Percentiles rank a stretch among this genome's conserved stretches.
Evolutionary conservation across 2,329 filamentous ascomycete genomes (phyloP).

Genomic region (Fusarium begoniae): DNA sequence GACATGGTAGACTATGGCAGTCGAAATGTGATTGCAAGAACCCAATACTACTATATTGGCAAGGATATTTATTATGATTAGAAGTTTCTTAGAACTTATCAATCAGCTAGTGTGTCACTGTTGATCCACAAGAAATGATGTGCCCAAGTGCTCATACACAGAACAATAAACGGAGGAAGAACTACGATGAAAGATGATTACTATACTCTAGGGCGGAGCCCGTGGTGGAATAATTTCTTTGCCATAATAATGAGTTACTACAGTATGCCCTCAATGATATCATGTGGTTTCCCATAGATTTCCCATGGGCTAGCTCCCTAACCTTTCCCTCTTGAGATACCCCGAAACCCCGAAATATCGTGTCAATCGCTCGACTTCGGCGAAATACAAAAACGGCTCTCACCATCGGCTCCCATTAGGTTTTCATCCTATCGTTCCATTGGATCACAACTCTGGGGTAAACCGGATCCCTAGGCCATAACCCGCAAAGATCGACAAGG

Average conservation of each 20-base stretch:
- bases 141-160: not conserved
- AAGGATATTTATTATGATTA: accelerated
- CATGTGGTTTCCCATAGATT: not conserved
- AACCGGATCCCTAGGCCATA: constrained; percentile 6
- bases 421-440: not conserved
- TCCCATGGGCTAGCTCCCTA: not conserved
- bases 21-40: not conserved
- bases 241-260: not conserved
- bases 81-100: not conserved
- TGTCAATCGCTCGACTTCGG: not conserved
- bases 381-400: constrained; percentile 1
- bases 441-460: constrained; percentile 14
- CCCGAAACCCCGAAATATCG: constrained; percentile 18
- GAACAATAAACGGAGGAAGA: not conserved
- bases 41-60: accelerated
- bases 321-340: not conserved
- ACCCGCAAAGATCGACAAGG: constrained; percentile 18
- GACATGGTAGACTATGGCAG: not conserved
- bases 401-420: not conserved
- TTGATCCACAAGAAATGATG: not conserved
- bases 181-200: not conserved
- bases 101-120: not conserved
- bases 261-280: not conserved
- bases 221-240: not conserved
- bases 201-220: no score